A percentile compares a stretch with the other conserved stretches of the same genome.
phyloP scores from a whole-genome alignment of 1,284 basidiomycete genomes.

The Rhodotorula sp. region DNA sequence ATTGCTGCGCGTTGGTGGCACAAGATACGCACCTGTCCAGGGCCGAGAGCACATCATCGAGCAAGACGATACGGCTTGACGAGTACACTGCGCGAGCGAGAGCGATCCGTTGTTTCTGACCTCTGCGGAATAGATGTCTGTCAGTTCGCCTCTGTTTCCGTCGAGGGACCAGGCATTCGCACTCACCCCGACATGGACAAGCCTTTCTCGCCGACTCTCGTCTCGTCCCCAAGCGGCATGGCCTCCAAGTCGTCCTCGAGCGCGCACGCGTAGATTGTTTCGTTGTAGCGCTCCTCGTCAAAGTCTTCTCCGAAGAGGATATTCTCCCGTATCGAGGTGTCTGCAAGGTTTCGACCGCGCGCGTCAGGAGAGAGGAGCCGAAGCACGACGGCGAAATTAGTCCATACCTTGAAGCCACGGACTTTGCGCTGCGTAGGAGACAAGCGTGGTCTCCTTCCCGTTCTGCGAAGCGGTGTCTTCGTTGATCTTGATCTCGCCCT shows the following conservation, averaged over 20 bases:
- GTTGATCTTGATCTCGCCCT: slow-evolving; percentile 14
- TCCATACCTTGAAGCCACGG: slow-evolving; percentile 33
- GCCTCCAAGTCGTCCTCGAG: slow-evolving; percentile 34
- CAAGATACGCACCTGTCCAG: slow-evolving; percentile 31
- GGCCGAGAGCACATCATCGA: slow-evolving; percentile 43
- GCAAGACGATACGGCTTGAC: slow-evolving; percentile 32
- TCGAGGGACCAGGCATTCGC: not conserved
- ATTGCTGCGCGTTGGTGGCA: slow-evolving; percentile 19
- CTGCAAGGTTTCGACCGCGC: not conserved
- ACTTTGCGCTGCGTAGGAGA: slow-evolving; percentile 28
- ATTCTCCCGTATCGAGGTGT: slow-evolving; percentile 30
- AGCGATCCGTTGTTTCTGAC: slow-evolving; percentile 90
- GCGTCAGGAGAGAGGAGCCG: not conserved
- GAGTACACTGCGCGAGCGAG: slow-evolving; percentile 86
- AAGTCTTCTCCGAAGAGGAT: slow-evolving; percentile 38
- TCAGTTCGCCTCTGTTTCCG: not conserved
- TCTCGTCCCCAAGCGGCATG: slow-evolving; percentile 35
- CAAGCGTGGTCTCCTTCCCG: not conserved
- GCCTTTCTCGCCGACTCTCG: slow-evolving; percentile 26
- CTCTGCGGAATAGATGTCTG: slow-evolving; percentile 58
- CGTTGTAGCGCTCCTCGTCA: slow-evolving; percentile 38
- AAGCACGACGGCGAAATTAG: too few species aligned
- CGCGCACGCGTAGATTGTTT: slow-evolving; percentile 32
- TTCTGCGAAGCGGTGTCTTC: not conserved
- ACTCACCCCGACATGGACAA: slow-evolving; percentile 35